These are phyloP conservation scores for Nigrospora osmanthi DNA, from an alignment of 2,329 filamentous ascomycete species.

Conservation along the genomic window DNA sequence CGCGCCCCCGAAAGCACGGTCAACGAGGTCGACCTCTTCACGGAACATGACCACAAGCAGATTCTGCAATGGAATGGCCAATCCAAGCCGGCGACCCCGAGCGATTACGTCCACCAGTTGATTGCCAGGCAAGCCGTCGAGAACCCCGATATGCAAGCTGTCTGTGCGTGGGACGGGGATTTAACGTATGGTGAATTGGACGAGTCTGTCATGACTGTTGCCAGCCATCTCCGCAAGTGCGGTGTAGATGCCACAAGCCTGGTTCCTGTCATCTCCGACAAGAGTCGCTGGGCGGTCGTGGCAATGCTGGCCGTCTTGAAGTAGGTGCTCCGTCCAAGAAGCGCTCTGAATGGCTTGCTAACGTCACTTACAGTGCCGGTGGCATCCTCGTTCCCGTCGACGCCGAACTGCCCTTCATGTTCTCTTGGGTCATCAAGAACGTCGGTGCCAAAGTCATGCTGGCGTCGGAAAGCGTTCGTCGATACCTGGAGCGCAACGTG, in stretches of 20 bases:
- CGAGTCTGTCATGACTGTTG: conserved; percentile 17
- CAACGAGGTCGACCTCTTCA: conserved; percentile 43
- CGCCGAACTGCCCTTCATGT: conserved; percentile 30
- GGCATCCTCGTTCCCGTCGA: conserved; percentile 44
- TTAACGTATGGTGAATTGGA: conserved; percentile 20
- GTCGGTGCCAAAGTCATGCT: conserved; percentile 36
- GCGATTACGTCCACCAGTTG: conserved; percentile 35
- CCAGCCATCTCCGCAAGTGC: conserved; percentile 16
- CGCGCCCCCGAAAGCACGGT: conserved; percentile 30
- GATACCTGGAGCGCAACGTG: conserved; percentile 25
- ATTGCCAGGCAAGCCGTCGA: conserved; percentile 30
- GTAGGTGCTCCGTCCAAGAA: conserved; percentile 32
- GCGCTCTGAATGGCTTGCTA: background rate
- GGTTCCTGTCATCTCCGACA: conserved; percentile 62
- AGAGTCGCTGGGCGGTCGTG: conserved; percentile 60
- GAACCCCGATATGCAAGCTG: conserved; percentile 27
- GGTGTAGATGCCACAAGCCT: conserved; percentile 27
- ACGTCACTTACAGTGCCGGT: conserved; percentile 26
- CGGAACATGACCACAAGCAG: conserved; percentile 45
- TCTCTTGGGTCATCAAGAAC: conserved; percentile 32
- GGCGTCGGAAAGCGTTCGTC: conserved; percentile 32
- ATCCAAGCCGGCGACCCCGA: conserved; percentile 29
- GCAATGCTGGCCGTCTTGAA: conserved; percentile 64
- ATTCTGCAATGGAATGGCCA: conserved; percentile 44
- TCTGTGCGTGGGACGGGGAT: conserved; percentile 21